These are phyloP conservation scores for Punica granatum DNA, from an alignment of 345 rosid genomes.

Conservation along the genomic window DNA sequence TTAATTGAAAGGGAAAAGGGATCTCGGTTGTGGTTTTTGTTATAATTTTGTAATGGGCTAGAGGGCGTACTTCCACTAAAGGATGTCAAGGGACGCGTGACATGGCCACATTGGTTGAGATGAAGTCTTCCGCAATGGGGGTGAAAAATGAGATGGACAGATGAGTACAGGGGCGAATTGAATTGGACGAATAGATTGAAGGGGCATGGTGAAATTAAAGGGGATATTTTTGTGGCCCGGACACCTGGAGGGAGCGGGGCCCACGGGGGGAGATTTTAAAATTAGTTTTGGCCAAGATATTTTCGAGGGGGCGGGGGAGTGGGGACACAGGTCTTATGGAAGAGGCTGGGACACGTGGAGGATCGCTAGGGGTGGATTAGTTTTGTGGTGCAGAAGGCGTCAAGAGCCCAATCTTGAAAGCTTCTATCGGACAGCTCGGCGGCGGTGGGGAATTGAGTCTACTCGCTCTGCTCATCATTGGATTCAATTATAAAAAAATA, in stretches of 20 bases:
- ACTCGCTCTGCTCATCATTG: neutral
- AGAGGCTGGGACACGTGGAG: constrained; percentile 15
- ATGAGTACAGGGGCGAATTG: neutral
- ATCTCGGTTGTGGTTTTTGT: too few species aligned
- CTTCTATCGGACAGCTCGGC: neutral
- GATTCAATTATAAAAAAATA: neutral
- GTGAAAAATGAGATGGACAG: too few species aligned
- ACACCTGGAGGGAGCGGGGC: constrained; percentile 8
- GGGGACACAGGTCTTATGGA: constrained; percentile 18
- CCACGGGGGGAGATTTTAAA: constrained; percentile 2
- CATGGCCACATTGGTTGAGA: too few species aligned
- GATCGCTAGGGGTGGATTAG: neutral
- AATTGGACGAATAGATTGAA: neutral
- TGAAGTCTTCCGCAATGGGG: too few species aligned
- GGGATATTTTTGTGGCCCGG: neutral
- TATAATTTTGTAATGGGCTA: too few species aligned
- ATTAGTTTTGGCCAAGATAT: constrained; percentile 16
- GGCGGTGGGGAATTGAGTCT: neutral
- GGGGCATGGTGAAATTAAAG: neutral
- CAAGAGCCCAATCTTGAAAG: neutral
- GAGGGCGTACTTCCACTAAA: too few species aligned
- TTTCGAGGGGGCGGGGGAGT: constrained; percentile 6
- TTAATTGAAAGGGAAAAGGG: too few species aligned
- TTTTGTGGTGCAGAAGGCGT: constrained; percentile 9
- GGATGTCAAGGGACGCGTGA: too few species aligned